A percentile compares a stretch with the other conserved stretches of the same genome.
phyloP scores from a whole-genome alignment of 139 green algal species.

The Parachlorella kessleri region DNA sequence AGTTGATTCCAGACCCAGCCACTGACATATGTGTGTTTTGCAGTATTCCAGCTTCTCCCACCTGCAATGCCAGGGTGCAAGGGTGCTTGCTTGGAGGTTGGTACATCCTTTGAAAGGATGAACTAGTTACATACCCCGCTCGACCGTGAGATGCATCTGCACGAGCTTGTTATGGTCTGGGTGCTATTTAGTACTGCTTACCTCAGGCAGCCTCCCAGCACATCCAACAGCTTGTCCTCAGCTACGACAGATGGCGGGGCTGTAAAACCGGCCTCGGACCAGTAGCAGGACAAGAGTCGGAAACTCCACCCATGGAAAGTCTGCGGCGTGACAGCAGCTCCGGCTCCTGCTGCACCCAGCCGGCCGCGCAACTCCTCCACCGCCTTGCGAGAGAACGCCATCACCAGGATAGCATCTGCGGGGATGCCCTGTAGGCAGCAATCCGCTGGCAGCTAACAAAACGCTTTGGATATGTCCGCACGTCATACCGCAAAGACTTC shows the following conservation, averaged over 20 bases:
- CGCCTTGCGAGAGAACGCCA: constrained; percentile 17
- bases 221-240: constrained; percentile 2
- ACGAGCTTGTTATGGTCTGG: background rate
- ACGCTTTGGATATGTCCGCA: background rate
- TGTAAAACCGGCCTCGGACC: constrained; percentile 4
- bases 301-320: constrained; percentile 12
- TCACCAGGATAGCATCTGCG: background rate
- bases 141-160: background rate
- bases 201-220: constrained; percentile 6
- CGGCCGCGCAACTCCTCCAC: background rate
- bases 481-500: background rate
- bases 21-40: no score
- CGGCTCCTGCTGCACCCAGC: background rate
- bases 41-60: background rate
- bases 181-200: background rate
- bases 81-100: background rate
- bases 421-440: constrained; percentile 4
- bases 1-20: no score
- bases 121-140: no score
- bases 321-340: background rate
- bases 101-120: background rate
- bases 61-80: background rate
- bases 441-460: background rate
- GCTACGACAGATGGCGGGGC: background rate
- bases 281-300: background rate